phyloP scores from a whole-genome alignment of 2,329 filamentous ascomycete species.

The Periglandula ipomoeae region DNA sequence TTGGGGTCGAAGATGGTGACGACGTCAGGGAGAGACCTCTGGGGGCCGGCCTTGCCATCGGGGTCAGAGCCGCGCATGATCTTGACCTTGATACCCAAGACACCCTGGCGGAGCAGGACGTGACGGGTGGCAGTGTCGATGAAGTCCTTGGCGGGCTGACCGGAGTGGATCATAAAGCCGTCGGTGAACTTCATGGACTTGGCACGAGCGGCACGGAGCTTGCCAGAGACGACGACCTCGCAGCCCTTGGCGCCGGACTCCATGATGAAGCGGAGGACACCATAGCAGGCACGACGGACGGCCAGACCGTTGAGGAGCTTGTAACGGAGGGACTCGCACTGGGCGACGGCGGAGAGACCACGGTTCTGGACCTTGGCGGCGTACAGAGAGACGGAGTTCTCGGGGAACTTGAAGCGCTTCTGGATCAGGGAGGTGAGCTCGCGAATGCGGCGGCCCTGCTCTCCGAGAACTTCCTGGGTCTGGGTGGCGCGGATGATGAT shows the following conservation, averaged over 20 bases:
- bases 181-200: conserved; percentile 99
- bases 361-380: conserved; percentile 99
- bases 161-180: conserved; percentile 99
- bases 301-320: conserved; percentile 99
- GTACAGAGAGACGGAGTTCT: conserved; percentile 99
- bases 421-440: conserved; percentile 99
- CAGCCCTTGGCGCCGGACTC: conserved; percentile 99
- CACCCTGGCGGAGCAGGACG: conserved; percentile 99
- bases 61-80: conserved; percentile 99
- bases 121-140: conserved; percentile 97
- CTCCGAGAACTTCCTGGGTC: conserved; percentile 99
- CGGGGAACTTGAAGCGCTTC: conserved; percentile 99
- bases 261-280: conserved; percentile 99
- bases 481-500: conserved; percentile 99
- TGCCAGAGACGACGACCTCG: conserved; percentile 98
- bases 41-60: conserved; percentile 96
- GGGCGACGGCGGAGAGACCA: conserved; percentile 97
- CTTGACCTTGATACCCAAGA: conserved; percentile 99
- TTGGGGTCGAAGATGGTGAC: conserved; percentile 99
- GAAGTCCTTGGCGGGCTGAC: conserved; percentile 99
- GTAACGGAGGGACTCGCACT: conserved; percentile 99
- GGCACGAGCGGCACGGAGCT: conserved; percentile 96
- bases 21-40: conserved; percentile 95
- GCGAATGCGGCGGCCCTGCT: conserved; percentile 99
- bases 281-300: conserved; percentile 97